Evolutionary conservation across 176 grass and related monocot genomes (phyloP).

Genomic region (Oryza nivara): DNA sequence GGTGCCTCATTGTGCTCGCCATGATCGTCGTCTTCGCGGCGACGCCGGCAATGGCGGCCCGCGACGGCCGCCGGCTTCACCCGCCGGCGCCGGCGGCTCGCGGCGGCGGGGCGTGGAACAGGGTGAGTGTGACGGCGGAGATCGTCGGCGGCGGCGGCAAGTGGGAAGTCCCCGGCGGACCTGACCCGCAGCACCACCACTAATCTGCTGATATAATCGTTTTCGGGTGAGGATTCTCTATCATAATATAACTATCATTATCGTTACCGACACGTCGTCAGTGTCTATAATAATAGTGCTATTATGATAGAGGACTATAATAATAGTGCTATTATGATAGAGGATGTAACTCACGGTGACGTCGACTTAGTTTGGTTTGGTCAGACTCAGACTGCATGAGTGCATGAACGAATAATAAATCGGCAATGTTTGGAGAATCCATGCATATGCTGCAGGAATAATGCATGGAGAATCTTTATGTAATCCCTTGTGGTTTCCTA

Average conservation of each 20-base stretch:
- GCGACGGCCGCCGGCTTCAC: not conserved
- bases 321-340: too few species aligned
- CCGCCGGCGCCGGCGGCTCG: not conserved
- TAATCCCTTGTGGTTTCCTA: not conserved
- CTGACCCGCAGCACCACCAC: slow-evolving; percentile 56
- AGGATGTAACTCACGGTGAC: not conserved
- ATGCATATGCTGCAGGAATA: too few species aligned
- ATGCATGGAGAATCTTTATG: not conserved
- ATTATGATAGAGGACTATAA: too few species aligned
- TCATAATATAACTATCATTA: too few species aligned
- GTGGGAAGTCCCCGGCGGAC: slow-evolving; percentile 49
- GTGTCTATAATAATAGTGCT: too few species aligned
- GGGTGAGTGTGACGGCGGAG: not conserved
- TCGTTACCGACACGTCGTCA: too few species aligned
- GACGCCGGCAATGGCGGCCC: not conserved
- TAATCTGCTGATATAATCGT: not conserved
- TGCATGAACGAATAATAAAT: not conserved
- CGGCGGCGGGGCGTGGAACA: not conserved
- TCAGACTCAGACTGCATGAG: too few species aligned
- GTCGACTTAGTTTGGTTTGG: not conserved
- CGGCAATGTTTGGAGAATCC: not conserved
- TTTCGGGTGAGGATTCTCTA: too few species aligned
- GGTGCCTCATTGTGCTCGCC: slow-evolving; percentile 9
- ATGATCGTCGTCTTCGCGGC: not conserved
- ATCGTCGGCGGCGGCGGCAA: not conserved